phyloP scores from a whole-genome alignment of 2,329 filamentous ascomycete genomes.

The Colletotrichum musae region DNA sequence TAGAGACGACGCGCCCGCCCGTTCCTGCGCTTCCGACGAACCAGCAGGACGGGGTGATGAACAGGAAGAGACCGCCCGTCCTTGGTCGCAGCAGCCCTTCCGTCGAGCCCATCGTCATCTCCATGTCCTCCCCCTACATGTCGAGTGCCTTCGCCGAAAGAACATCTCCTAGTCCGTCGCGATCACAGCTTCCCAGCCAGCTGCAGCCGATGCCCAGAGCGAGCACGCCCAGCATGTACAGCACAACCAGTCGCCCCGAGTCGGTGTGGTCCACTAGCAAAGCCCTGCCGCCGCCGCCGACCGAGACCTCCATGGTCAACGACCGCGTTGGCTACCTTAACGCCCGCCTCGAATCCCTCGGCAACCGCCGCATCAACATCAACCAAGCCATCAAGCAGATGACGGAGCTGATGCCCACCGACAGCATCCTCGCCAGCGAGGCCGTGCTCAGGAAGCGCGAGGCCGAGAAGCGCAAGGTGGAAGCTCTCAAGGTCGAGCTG shows the following conservation, averaged over 20 bases:
- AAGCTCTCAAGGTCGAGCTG: slow-evolving; percentile 75
- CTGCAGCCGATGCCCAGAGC: slow-evolving; percentile 28
- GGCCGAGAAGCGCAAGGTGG: slow-evolving; percentile 75
- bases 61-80: slow-evolving; percentile 54
- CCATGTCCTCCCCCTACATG: slow-evolving; percentile 52
- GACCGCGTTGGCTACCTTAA: slow-evolving; percentile 78
- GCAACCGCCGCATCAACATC: slow-evolving; percentile 79
- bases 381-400: slow-evolving; percentile 81
- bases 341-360: slow-evolving; percentile 75
- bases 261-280: slow-evolving; percentile 65
- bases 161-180: slow-evolving; percentile 33
- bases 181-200: slow-evolving; percentile 38
- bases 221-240: slow-evolving; percentile 25
- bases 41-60: slow-evolving; percentile 55
- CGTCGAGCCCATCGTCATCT: slow-evolving; percentile 51
- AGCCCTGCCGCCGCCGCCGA: slow-evolving; percentile 72
- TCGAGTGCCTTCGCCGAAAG: slow-evolving; percentile 44
- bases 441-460: slow-evolving; percentile 72
- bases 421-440: slow-evolving; percentile 76
- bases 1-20: slow-evolving; percentile 54
- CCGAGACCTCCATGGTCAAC: slow-evolving; percentile 68
- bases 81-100: slow-evolving; percentile 42
- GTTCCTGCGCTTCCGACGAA: slow-evolving; percentile 55
- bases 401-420: slow-evolving; percentile 82
- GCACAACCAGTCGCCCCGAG: slow-evolving; percentile 34